These are phyloP conservation scores for Pichia eremophila DNA, from an alignment of 805 yeast genomes.

Conservation along the genomic window DNA sequence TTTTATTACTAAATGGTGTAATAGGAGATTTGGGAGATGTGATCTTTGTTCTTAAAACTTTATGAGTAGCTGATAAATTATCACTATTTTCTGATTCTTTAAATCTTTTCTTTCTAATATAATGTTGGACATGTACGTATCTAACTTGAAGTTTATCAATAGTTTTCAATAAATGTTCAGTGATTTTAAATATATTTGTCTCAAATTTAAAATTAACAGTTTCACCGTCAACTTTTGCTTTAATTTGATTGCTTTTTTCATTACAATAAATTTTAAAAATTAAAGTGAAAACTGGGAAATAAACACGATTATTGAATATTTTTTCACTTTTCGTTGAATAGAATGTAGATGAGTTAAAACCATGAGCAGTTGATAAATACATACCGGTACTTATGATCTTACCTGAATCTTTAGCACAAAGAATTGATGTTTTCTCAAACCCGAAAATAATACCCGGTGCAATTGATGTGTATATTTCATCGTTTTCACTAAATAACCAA, in stretches of 20 bases:
- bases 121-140: conserved; percentile 12
- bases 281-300: conserved; percentile 59
- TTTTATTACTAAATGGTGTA: neutral
- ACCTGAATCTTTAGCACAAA: conserved; percentile 52
- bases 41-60: no score
- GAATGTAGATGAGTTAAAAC: conserved; percentile 40
- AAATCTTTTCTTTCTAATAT: neutral
- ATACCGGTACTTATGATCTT: conserved; percentile 61
- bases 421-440: conserved; percentile 61
- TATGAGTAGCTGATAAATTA: no score
- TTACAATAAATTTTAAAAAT: conserved; percentile 29
- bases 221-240: conserved; percentile 54
- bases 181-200: conserved; percentile 43
- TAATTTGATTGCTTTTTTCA: conserved; percentile 22
- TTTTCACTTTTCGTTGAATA: conserved; percentile 35
- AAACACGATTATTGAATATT: conserved; percentile 49
- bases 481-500: conserved; percentile 52
- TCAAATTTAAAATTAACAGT: conserved; percentile 56
- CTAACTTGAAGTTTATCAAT: conserved; percentile 26
- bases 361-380: conserved; percentile 63
- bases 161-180: conserved; percentile 46
- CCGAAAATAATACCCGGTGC: conserved; percentile 72
- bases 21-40: neutral
- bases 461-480: neutral
- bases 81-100: neutral